A percentile compares a stretch with the other conserved stretches of the same genome.
Conservation (phyloP, 164 flowering plant species). For the Hamamelis virginiana region DNA sequence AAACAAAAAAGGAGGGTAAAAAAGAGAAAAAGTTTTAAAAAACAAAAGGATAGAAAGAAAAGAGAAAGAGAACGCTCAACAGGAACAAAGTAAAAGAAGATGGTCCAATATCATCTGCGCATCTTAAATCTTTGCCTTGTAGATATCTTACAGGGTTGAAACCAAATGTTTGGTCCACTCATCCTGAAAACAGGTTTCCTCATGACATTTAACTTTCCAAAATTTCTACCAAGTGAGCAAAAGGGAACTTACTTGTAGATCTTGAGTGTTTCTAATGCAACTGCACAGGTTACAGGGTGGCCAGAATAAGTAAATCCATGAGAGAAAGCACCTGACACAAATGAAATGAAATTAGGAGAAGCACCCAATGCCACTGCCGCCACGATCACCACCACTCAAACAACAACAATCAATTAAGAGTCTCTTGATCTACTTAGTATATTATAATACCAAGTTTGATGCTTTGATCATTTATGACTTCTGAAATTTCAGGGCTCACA, state of each 20-base stretch:
- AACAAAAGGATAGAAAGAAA: not conserved
- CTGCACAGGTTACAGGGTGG: conserved; percentile 97
- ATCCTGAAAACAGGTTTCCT: not conserved
- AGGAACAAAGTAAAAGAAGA: not conserved
- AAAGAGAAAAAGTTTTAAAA: not conserved
- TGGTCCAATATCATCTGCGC: not conserved
- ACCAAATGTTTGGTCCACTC: not conserved
- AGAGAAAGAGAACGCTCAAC: not conserved
- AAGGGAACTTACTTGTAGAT: conserved; percentile 68
- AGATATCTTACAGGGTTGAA: not conserved
- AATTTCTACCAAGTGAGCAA: not conserved
- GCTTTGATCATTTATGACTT: conserved; percentile 88
- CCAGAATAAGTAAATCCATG: conserved; percentile 99
- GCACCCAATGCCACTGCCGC: too few species aligned
- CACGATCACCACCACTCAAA: too few species aligned
- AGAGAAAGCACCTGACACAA: conserved; percentile 64
- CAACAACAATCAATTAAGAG: not conserved
- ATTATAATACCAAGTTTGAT: conserved; percentile 73
- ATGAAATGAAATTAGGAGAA: conserved; percentile 14
- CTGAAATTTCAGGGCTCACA: conserved; percentile 86
- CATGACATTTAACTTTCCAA: not conserved
- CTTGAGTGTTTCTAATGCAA: conserved; percentile 87
- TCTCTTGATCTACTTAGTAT: not conserved
- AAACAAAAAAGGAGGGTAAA: too few species aligned
- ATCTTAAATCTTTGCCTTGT: not conserved